Conservation (phyloP, 2,329 filamentous ascomycete genomes). For the Metarhizium sp. region DNA sequence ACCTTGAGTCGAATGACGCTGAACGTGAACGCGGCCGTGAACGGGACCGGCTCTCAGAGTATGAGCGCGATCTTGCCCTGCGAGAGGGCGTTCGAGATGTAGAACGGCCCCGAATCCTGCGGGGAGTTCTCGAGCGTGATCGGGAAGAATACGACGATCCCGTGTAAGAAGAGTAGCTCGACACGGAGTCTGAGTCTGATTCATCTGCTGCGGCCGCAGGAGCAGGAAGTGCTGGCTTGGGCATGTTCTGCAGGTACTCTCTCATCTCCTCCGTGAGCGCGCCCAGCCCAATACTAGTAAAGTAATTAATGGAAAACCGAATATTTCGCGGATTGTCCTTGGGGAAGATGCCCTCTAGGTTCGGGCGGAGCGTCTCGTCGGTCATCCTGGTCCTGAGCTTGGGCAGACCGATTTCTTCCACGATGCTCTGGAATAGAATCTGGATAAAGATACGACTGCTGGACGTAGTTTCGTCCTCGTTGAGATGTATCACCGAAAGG, state of each 20-base stretch:
- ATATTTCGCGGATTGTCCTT: slow-evolving; percentile 82
- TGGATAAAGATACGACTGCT: slow-evolving; percentile 98
- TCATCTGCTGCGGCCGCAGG: slow-evolving; percentile 47
- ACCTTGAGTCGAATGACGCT: slow-evolving; percentile 3
- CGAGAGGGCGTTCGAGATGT: slow-evolving; percentile 3
- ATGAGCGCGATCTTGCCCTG: slow-evolving; percentile 3
- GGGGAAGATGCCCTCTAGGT: slow-evolving; percentile 80
- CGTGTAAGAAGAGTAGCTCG: slow-evolving; percentile 68
- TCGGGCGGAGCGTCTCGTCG: slow-evolving; percentile 69
- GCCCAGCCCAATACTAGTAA: slow-evolving; percentile 96
- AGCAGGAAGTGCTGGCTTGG: slow-evolving; percentile 70
- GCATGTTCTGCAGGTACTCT: slow-evolving; percentile 79
- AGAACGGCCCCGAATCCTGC: slow-evolving; percentile 6
- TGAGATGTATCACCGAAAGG: slow-evolving; percentile 74
- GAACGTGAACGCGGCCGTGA: slow-evolving; percentile 4
- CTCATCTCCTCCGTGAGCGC: slow-evolving; percentile 91
- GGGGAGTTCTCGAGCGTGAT: slow-evolving; percentile 6
- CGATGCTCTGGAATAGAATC: slow-evolving; percentile 88
- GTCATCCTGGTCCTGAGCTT: slow-evolving; percentile 67
- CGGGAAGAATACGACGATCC: slow-evolving; percentile 10
- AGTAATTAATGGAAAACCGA: slow-evolving; percentile 98
- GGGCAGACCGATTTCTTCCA: slow-evolving; percentile 76
- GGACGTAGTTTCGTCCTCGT: slow-evolving; percentile 93
- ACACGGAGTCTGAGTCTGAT: slow-evolving; percentile 63
- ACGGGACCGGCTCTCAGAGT: slow-evolving; percentile 6